These are phyloP conservation scores for Penicillium sp. DNA, from an alignment of 2,329 filamentous ascomycete species.

Conservation along the genomic window DNA sequence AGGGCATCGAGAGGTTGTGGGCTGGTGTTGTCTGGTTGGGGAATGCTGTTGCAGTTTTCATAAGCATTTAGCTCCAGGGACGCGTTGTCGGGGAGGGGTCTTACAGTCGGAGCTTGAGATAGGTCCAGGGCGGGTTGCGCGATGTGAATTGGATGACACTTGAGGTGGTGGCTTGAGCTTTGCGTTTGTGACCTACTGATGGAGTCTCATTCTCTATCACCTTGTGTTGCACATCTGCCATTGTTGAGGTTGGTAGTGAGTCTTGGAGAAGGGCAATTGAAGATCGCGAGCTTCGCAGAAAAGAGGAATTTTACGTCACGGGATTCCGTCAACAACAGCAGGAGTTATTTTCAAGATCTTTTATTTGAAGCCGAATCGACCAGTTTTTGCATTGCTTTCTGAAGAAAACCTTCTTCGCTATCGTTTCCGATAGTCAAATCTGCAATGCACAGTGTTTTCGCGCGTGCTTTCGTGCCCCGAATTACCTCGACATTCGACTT, in stretches of 20 bases:
- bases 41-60: conserved; percentile 17
- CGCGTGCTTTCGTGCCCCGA: conserved; percentile 59
- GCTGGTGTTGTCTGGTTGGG: conserved; percentile 24
- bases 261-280: not conserved
- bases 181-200: conserved; percentile 23
- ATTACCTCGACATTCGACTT: conserved; percentile 61
- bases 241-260: not conserved
- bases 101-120: conserved; percentile 43
- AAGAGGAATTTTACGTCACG: conserved; percentile 16
- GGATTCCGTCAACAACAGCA: conserved; percentile 9
- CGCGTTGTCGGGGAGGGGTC: not conserved
- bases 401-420: conserved; percentile 30
- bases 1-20: conserved; percentile 40
- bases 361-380: conserved; percentile 17
- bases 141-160: conserved; percentile 35
- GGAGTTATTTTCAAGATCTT: not conserved
- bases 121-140: conserved; percentile 43
- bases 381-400: conserved; percentile 16
- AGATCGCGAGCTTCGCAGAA: conserved; percentile 6
- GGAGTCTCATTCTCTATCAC: not conserved
- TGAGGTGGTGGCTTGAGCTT: conserved; percentile 18
- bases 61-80: not conserved
- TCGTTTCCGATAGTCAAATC: conserved; percentile 28
- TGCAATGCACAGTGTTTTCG: conserved; percentile 54
- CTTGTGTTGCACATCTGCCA: conserved; percentile 2